Base-by-base conservation (phyloP, 2,329 filamentous ascomycete genomes). In the Fusarium equiseti region DNA sequence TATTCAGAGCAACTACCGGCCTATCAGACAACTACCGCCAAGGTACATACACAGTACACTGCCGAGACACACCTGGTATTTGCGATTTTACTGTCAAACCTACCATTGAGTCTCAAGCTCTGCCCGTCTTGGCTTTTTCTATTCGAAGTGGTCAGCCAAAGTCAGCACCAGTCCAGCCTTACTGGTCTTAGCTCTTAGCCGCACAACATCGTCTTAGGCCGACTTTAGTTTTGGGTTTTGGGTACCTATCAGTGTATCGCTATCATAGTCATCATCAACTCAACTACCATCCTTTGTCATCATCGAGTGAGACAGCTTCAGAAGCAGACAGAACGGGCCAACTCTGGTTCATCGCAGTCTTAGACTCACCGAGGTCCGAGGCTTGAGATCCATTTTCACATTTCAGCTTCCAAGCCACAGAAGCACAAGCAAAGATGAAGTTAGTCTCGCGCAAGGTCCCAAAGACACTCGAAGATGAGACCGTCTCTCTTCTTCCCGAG, bases 401-500 rank as follows among this genome's bases (percentile, higher is more conserved):
- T 42, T 42, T 40, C 57, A 62, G 43, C 53, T 61, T 62, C 46
- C 63, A 70, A 72, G 61, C 50, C 70, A 68, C 64, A 57, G 49
- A 43, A 55, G 32, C 59, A 61, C 65, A 66, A 54, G 18, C 38
- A 51, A 66, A 59, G 16, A 83, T 83, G 82, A 83, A 83, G 78
- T 75, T 83, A 54, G 73, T 81, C 54, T 76, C 78, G 44, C 79
- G 80, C 53, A 79, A 79, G 65, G 72, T 80, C 49, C 77, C 80
- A 55, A 79, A 80, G 45, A 76, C 78, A n/a, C 71, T 81, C 50
- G 79, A 80, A 75, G 81, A 81, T 60, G 80, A 83, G 74, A 78
- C 79, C 29, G 77, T 84, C 54, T 82, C 81, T 42, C 78, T 84
- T 22, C 73, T 83, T 9, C 81, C 82, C 55, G 83, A 84, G 57